Conservation (phyloP, 257 asterid species). For the Jacaranda copaia region DNA sequence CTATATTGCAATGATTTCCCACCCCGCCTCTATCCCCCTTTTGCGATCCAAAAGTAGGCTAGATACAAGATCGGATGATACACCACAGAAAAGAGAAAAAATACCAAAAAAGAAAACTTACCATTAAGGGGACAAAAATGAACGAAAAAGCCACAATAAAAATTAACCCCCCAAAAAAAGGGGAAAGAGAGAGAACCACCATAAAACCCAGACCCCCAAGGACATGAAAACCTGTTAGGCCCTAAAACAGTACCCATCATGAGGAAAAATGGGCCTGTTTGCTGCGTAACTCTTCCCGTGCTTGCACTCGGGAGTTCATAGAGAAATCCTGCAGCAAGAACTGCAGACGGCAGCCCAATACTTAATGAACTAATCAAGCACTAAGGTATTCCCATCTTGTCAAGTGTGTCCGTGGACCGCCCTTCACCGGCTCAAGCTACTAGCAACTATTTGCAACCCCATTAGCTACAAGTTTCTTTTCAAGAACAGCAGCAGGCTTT, state of each 20-base stretch:
- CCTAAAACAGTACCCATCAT: constrained; percentile 41
- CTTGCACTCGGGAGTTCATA: constrained; percentile 25
- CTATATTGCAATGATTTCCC: constrained; percentile 38
- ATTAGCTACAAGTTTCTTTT: constrained; percentile 42
- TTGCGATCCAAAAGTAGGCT: constrained; percentile 36
- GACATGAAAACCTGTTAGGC: constrained; percentile 33
- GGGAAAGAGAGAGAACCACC: constrained; percentile 6
- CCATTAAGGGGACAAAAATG: neutral
- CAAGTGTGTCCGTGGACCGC: constrained; percentile 26
- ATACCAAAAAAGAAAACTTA: neutral
- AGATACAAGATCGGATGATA: constrained; percentile 37
- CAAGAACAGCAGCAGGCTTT: constrained; percentile 41
- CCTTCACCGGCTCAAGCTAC: constrained; percentile 43
- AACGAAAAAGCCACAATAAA: constrained; percentile 26
- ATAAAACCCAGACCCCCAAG: constrained; percentile 45
- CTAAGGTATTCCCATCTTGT: neutral
- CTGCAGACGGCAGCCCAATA: constrained; percentile 28
- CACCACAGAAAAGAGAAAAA: neutral
- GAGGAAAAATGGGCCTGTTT: constrained; percentile 21
- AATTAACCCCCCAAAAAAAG: neutral
- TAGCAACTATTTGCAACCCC: constrained; percentile 55
- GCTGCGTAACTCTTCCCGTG: constrained; percentile 28
- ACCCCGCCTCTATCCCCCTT: constrained; percentile 41
- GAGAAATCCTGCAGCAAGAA: constrained; percentile 7
- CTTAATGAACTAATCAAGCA: neutral